These are phyloP conservation scores for Claviceps sp. DNA, from an alignment of 2,329 filamentous ascomycete genomes.

Conservation along the genomic window DNA sequence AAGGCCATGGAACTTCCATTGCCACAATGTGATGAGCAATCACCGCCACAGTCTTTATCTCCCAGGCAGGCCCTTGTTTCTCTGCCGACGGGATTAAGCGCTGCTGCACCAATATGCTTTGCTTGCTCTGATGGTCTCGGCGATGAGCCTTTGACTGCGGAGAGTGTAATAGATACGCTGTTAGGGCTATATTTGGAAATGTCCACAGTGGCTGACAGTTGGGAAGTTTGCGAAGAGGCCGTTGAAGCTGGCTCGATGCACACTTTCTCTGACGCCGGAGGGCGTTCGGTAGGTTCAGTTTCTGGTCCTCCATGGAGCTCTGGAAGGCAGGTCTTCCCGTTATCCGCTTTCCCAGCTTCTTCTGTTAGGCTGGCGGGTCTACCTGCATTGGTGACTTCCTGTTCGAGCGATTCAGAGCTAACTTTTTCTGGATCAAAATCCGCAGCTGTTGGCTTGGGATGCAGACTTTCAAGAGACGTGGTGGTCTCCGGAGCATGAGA, in stretches of 20 bases:
- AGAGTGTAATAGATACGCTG: neutral
- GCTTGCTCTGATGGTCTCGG: neutral
- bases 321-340: neutral
- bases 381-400: neutral
- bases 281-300: neutral
- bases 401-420: neutral
- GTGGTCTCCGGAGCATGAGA: neutral
- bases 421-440: neutral
- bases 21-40: neutral
- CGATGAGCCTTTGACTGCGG: neutral
- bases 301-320: neutral
- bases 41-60: neutral
- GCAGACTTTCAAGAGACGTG: too few relatives aligned
- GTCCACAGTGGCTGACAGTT: neutral
- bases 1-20: neutral
- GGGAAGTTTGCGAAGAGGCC: neutral
- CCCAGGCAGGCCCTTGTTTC: neutral
- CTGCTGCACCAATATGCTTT: neutral
- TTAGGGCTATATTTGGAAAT: neutral
- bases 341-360: neutral
- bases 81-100: neutral
- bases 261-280: neutral
- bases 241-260: neutral
- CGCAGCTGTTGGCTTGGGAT: neutral
- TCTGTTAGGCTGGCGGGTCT: neutral